Evolutionary conservation across 768 basidiomycete genomes (phyloP).

Genomic region (Tylopilus balloui): DNA sequence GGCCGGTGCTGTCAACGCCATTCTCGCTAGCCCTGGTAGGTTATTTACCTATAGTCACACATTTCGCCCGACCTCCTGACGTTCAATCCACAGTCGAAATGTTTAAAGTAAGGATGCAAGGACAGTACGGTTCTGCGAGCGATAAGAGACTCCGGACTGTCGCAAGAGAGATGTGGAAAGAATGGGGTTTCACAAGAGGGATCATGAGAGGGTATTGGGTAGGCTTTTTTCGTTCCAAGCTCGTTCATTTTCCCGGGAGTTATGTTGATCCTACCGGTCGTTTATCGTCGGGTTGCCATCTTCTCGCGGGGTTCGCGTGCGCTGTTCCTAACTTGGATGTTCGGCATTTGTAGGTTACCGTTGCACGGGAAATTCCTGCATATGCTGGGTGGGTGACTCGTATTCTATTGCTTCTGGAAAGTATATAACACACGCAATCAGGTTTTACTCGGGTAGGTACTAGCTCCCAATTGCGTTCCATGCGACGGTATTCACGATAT

Average conservation of each 20-base stretch:
- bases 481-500: neutral
- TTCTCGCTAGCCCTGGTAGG: conserved; percentile 86
- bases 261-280: neutral
- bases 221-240: conserved; percentile 11
- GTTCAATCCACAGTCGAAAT: conserved; percentile 65
- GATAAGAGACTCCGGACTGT: conserved; percentile 77
- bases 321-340: neutral
- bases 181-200: conserved; percentile 83
- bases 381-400: conserved; percentile 63
- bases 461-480: too few relatives aligned
- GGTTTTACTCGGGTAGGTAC: conserved; percentile 60
- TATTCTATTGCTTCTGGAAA: neutral
- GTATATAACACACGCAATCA: conserved; percentile 21
- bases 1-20: conserved; percentile 87
- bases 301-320: too few relatives aligned
- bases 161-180: conserved; percentile 75
- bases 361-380: conserved; percentile 91
- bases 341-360: conserved; percentile 58
- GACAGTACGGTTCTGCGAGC: conserved; percentile 76
- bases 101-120: conserved; percentile 99
- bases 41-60: neutral
- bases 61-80: neutral
- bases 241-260: neutral
- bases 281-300: neutral
- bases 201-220: conserved; percentile 99